A percentile compares a stretch with the other conserved stretches of the same genome.
phyloP scores from a whole-genome alignment of 2,329 filamentous ascomycete genomes.

The Neofusicoccum cordaticola region DNA sequence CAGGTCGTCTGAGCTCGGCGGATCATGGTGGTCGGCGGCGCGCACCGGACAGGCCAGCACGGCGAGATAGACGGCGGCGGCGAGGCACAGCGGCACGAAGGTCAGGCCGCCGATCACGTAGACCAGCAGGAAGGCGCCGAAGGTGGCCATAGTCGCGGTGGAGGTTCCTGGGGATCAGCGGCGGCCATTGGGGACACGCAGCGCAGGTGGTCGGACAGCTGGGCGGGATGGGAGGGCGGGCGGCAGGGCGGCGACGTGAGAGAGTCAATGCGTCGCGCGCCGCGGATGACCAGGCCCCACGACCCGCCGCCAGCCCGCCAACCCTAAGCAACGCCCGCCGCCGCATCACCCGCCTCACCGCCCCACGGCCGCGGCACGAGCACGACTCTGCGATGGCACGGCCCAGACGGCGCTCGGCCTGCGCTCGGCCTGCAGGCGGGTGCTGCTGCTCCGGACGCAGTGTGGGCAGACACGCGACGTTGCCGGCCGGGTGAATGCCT shows the following conservation, averaged over 20 bases:
- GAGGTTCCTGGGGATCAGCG: neutral
- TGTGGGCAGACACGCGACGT: too few relatives aligned
- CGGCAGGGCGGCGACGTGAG: neutral
- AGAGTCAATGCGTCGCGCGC: neutral
- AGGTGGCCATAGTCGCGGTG: conserved; percentile 27
- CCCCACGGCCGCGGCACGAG: too few relatives aligned
- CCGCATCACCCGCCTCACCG: too few relatives aligned
- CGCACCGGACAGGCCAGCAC: conserved; percentile 62
- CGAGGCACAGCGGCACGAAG: conserved; percentile 72
- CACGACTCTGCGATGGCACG: too few relatives aligned
- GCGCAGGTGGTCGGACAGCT: neutral
- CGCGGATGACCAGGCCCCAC: neutral
- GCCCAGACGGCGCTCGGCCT: too few relatives aligned
- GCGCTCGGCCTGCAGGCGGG: too few relatives aligned
- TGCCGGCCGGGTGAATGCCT: too few relatives aligned
- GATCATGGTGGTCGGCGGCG: conserved; percentile 47
- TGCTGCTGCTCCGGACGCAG: too few relatives aligned
- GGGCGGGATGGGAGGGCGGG: neutral
- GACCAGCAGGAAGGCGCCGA: conserved; percentile 62
- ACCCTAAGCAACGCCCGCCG: too few relatives aligned
- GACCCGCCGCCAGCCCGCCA: too few relatives aligned
- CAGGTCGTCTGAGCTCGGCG: conserved; percentile 54
- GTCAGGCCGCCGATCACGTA: conserved; percentile 87
- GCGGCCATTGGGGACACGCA: conserved; percentile 14
- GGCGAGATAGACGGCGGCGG: conserved; percentile 61